A percentile compares a stretch with the other conserved stretches of the same genome.
phyloP scores from a whole-genome alignment of 2,329 filamentous ascomycete genomes.

The Sporothrix mexicana region DNA sequence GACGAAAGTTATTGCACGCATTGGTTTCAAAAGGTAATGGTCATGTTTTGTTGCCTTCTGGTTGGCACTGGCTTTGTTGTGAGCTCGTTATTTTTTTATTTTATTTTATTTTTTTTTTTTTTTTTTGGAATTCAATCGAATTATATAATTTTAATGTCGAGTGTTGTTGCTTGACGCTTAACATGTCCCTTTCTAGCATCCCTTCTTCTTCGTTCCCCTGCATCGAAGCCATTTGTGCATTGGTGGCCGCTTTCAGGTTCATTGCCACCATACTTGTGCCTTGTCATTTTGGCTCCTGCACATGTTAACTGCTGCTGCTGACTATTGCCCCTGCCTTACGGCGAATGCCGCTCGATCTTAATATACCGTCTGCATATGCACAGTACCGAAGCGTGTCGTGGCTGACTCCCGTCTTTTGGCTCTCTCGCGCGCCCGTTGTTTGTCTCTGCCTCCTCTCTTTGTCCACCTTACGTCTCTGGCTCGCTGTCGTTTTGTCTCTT shows the following conservation, averaged over 20 bases:
- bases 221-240: not conserved
- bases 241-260: not conserved
- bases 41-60: too few relatives aligned
- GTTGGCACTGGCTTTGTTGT: too few relatives aligned
- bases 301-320: not conserved
- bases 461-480: too few relatives aligned
- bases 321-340: not conserved
- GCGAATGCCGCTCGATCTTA: conserved; percentile 7
- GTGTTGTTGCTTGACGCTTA: too few relatives aligned
- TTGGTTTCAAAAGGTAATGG: not conserved
- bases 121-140: too few relatives aligned
- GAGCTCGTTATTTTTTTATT: too few relatives aligned
- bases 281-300: not conserved
- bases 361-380: conserved; percentile 8
- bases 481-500: too few relatives aligned
- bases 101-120: too few relatives aligned
- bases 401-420: conserved; percentile 1
- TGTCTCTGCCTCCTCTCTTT: not conserved
- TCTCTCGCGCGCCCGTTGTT: not conserved
- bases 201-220: not conserved
- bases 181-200: not conserved
- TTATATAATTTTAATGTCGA: too few relatives aligned
- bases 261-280: not conserved
- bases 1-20: not conserved
- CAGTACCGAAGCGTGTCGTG: conserved; percentile 10